A percentile compares a stretch with the other conserved stretches of the same genome.
These are phyloP conservation scores for Neonothopanus nambi DNA, from an alignment of 1,284 basidiomycete species.

Conservation along the genomic window DNA sequence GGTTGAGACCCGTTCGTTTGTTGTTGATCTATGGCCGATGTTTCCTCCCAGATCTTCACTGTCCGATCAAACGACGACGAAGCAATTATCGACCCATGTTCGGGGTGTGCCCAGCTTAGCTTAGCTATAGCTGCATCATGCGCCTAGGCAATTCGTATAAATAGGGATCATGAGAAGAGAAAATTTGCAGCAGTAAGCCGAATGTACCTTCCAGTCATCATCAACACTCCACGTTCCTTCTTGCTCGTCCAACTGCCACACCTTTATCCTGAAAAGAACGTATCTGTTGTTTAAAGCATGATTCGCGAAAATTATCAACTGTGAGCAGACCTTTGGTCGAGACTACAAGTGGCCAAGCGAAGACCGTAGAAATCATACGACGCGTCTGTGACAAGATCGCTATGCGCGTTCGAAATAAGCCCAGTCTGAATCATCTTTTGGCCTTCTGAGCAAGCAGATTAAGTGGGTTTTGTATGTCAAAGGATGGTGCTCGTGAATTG, in stretches of 20 bases:
- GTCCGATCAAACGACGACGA: slow-evolving; percentile 87
- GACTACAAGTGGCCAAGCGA: slow-evolving; percentile 70
- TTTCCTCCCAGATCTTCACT: slow-evolving; percentile 90
- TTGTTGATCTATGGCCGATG: slow-evolving; percentile 34
- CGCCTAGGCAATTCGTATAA: slow-evolving; percentile 56
- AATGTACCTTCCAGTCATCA: slow-evolving; percentile 91
- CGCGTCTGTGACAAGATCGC: slow-evolving; percentile 80
- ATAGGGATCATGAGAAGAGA: slow-evolving; percentile 1
- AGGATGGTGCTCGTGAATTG: too few relatives aligned
- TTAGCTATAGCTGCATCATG: slow-evolving; percentile 86
- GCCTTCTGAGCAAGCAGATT: too few relatives aligned
- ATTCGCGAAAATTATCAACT: slow-evolving; percentile 1
- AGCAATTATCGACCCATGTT: slow-evolving; percentile 84
- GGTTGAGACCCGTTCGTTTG: slow-evolving; percentile 31
- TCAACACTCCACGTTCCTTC: slow-evolving; percentile 74
- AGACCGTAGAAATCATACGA: slow-evolving; percentile 90
- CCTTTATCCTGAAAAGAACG: slow-evolving; percentile 68
- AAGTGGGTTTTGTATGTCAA: too few relatives aligned
- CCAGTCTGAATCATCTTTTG: slow-evolving; percentile 80
- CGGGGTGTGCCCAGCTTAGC: slow-evolving; percentile 87
- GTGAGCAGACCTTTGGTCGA: slow-evolving; percentile 68
- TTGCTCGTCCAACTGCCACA: slow-evolving; percentile 74
- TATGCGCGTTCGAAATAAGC: slow-evolving; percentile 72
- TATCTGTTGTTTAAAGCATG: slow-evolving; percentile 12
- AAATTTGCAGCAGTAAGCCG: slow-evolving; percentile 19